A percentile compares a stretch with the other conserved stretches of the same genome.
phyloP scores from a whole-genome alignment of 805 yeast species.

The Sungouiozyma ichnusensis region DNA sequence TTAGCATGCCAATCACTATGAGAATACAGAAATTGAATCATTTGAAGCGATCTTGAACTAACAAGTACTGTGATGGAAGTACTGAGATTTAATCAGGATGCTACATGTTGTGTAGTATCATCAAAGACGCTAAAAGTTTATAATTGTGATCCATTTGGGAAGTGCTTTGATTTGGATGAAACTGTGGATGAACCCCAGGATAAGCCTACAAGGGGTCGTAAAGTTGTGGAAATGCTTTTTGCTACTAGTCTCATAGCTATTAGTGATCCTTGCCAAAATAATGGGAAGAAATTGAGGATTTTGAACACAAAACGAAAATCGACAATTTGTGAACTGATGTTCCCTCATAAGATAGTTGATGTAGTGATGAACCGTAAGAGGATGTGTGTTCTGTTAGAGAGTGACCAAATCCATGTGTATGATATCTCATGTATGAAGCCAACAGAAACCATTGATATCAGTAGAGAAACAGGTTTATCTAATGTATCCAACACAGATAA shows the following conservation, averaged over 20 bases:
- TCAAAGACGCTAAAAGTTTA: conserved; percentile 60
- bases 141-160: conserved; percentile 82
- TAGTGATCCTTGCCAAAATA: conserved; percentile 58
- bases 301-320: conserved; percentile 62
- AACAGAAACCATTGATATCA: conserved; percentile 51
- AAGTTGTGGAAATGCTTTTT: conserved; percentile 78
- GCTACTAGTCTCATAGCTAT: conserved; percentile 78
- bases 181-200: conserved; percentile 2
- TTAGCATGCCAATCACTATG: too few species aligned
- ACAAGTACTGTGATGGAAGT: conserved; percentile 35
- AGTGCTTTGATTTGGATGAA: conserved; percentile 35
- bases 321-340: conserved; percentile 77
- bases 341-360: conserved; percentile 63
- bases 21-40: too few species aligned
- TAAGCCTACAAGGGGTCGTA: conserved; percentile 5
- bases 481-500: conserved; percentile 1
- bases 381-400: conserved; percentile 58
- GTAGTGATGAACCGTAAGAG: conserved; percentile 76
- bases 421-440: conserved; percentile 86
- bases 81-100: conserved; percentile 83
- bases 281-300: conserved; percentile 55
- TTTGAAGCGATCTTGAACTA: too few species aligned
- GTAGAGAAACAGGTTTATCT: conserved; percentile 12
- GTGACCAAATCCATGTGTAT: conserved; percentile 75
- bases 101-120: conserved; percentile 62